Evolutionary conservation across 2,329 filamentous ascomycete genomes (phyloP), one percentile per base, ranked within the genome.

Genomic region (Clathrospora elynae): DNA sequence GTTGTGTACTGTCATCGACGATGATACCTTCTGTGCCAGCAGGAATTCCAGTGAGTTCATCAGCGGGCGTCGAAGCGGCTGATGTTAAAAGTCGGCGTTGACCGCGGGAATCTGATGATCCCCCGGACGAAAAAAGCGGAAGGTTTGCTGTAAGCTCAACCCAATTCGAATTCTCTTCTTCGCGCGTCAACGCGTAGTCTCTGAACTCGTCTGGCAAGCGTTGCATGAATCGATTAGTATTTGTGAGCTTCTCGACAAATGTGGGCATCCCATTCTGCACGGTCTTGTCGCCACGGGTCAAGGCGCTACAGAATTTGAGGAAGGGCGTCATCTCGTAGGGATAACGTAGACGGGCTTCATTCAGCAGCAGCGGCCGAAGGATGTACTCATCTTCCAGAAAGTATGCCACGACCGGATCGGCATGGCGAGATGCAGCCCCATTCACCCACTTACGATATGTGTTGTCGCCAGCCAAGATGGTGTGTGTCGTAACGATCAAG

Each of bases 241-340:
- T 79, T 43, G 85, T 81, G 9, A 96, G 75, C 41, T 86, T 75
- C n/a, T 78, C 73, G 24, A 86, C 70, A 7, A 90, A 57, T 1
- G 55, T 55, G 57, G 75, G 68, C 61, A 78, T 49, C 49, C 83
- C 73, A 32, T 76, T 74, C 24, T 77, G 70, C 33, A 71, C 71
- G 14, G 74, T 64, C 19, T 72, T 61, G 23, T 74, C 68, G 14
- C 71, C 74, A 44, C 71, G 71, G 6, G 79, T 80, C 11, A 95
- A 72, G 25, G 80, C 81, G 41, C 83, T 84, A 62, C 84, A 86
- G 25, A 95, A 73, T 38, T 80, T 82, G 47, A 95, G 72, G 58
- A 96, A 89, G 1, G 91, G 90, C 2, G 84, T 71, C 32, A 88
- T 85, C 70, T 96, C 92, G 67, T 88, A 92, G 0, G 92, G 92